phyloP scores from a whole-genome alignment of 441 rosid species.

The Erysimum pusillum region DNA sequence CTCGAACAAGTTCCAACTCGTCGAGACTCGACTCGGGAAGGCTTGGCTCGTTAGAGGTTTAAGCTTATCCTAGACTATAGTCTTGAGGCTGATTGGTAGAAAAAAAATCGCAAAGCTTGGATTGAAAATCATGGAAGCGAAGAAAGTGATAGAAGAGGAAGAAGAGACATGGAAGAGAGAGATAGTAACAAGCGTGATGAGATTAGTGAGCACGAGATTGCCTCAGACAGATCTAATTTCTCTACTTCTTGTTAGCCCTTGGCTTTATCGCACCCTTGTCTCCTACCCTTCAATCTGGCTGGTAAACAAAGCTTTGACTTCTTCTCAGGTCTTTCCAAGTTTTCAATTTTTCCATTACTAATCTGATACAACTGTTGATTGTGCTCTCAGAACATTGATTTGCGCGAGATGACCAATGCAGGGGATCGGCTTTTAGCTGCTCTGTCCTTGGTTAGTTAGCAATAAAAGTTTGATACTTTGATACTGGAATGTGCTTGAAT shows the following conservation, averaged over 20 bases:
- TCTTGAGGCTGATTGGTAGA: constrained; percentile 21
- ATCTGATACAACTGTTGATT: constrained; percentile 42
- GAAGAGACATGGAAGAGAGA: constrained; percentile 75
- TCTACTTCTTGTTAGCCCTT: constrained; percentile 78
- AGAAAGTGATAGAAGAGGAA: constrained; percentile 45
- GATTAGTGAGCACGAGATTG: constrained; percentile 73
- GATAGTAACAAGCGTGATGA: constrained; percentile 73
- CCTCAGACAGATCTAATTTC: constrained; percentile 72
- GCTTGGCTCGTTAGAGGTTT: constrained; percentile 15
- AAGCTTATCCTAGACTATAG: not conserved
- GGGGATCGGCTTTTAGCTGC: constrained; percentile 80
- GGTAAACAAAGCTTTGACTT: constrained; percentile 51
- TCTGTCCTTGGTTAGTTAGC: constrained; percentile 69
- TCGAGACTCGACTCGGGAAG: constrained; percentile 23
- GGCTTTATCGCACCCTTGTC: constrained; percentile 68
- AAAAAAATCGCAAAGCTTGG: constrained; percentile 10
- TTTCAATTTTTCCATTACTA: not conserved
- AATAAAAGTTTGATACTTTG: constrained; percentile 10
- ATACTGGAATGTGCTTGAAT: not conserved
- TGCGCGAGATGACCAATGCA: constrained; percentile 78
- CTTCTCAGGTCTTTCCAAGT: constrained; percentile 26
- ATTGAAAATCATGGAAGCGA: constrained; percentile 41
- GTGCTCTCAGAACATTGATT: constrained; percentile 62
- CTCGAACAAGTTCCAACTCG: constrained; percentile 9
- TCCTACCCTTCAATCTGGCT: constrained; percentile 74